phyloP scores from a whole-genome alignment of 2,329 filamentous ascomycete species.

The Pseudocercospora eumusae region DNA sequence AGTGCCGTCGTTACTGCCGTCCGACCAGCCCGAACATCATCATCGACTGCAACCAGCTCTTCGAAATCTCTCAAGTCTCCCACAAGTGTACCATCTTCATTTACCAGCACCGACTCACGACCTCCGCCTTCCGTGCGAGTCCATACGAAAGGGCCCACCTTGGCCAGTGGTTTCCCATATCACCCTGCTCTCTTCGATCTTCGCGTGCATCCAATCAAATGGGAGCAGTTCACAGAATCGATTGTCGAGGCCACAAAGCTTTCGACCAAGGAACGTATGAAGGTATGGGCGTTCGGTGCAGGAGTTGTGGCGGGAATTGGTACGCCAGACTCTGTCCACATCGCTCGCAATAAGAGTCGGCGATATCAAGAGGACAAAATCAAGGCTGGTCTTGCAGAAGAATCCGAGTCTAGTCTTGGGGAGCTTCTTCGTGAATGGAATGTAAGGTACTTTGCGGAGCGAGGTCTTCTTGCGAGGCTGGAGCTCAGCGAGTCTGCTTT shows the following conservation, averaged over 20 bases:
- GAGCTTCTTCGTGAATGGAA: slow-evolving; percentile 32
- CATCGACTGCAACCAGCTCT: slow-evolving; percentile 6
- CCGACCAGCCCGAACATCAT: slow-evolving; percentile 9
- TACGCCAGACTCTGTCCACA: slow-evolving; percentile 14
- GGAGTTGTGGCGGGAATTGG: slow-evolving; percentile 19
- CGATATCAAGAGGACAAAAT: slow-evolving; percentile 30
- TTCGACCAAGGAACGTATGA: slow-evolving; percentile 26
- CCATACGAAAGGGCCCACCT: slow-evolving; percentile 27
- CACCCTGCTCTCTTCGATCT: slow-evolving; percentile 31
- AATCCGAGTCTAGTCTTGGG: slow-evolving; percentile 25
- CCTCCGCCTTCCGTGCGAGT: slow-evolving; percentile 22
- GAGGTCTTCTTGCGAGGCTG: slow-evolving; percentile 27
- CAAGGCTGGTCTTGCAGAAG: slow-evolving; percentile 25
- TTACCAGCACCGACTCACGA: slow-evolving; percentile 1
- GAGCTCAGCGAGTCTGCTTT: slow-evolving; percentile 29
- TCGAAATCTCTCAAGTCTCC: neutral
- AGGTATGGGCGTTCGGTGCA: slow-evolving; percentile 25
- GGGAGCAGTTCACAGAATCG: slow-evolving; percentile 31
- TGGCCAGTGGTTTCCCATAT: slow-evolving; percentile 31
- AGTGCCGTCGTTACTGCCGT: neutral
- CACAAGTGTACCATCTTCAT: slow-evolving; percentile 5
- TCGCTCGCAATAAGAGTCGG: slow-evolving; percentile 23
- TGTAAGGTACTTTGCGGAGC: slow-evolving; percentile 28
- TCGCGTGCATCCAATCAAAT: slow-evolving; percentile 29
- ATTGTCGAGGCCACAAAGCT: slow-evolving; percentile 27